Percentiles rank a stretch among this genome's conserved stretches.
These are phyloP conservation scores for Diaporthe ampelina DNA, from an alignment of 2,329 filamentous ascomycete species.

Conservation along the genomic window DNA sequence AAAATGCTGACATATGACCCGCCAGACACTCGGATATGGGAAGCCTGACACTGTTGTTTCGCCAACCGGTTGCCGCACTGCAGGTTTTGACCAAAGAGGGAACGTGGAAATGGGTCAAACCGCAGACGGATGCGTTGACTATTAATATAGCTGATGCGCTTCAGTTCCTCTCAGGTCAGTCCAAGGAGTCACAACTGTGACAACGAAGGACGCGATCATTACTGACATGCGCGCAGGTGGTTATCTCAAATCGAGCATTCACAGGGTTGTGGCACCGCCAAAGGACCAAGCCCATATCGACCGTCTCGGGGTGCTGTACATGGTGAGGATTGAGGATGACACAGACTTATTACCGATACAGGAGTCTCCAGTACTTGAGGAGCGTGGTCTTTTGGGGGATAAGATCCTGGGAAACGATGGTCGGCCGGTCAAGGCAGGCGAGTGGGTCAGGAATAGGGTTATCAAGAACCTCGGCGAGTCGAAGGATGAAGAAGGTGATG, in stretches of 20 bases:
- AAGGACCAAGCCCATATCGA: slow-evolving; percentile 55
- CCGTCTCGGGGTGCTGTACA: slow-evolving; percentile 60
- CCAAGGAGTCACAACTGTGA: not conserved
- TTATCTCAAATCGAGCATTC: slow-evolving; percentile 53
- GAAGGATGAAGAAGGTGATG: slow-evolving; percentile 28
- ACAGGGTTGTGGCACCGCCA: slow-evolving; percentile 51
- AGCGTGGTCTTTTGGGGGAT: slow-evolving; percentile 46
- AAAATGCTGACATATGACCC: not conserved
- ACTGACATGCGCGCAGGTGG: slow-evolving; percentile 45
- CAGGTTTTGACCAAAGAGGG: slow-evolving; percentile 63
- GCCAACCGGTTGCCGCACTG: slow-evolving; percentile 67
- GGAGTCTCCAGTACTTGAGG: slow-evolving; percentile 50
- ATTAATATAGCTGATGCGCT: slow-evolving; percentile 63
- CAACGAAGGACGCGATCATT: too few relatives aligned
- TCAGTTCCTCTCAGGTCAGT: slow-evolving; percentile 57
- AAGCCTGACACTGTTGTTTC: slow-evolving; percentile 67
- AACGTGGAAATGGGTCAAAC: slow-evolving; percentile 49
- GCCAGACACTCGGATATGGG: slow-evolving; percentile 64
- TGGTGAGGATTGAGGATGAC: slow-evolving; percentile 56
- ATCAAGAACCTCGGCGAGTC: slow-evolving; percentile 44
- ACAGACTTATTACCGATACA: slow-evolving; percentile 48
- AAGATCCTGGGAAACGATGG: slow-evolving; percentile 42
- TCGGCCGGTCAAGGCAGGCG: slow-evolving; percentile 48
- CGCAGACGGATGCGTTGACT: slow-evolving; percentile 55
- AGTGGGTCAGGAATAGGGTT: slow-evolving; percentile 49